Evolutionary conservation across 2,329 filamentous ascomycete genomes (phyloP).

Genomic region (Thielaviopsis punctulata): DNA sequence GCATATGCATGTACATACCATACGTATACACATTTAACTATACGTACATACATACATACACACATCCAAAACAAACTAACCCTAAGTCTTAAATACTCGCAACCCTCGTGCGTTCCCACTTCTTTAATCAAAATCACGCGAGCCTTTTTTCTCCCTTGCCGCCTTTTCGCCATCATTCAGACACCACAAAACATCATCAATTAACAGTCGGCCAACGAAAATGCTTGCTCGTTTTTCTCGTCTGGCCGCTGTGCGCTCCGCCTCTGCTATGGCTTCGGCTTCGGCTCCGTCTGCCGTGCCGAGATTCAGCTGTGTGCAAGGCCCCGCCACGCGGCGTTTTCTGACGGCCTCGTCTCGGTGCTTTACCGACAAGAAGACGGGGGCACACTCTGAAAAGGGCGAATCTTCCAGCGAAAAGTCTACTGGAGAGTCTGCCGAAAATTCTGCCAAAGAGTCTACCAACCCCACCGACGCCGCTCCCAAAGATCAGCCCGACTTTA

Average conservation of each 20-base stretch:
- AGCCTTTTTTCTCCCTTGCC: background rate
- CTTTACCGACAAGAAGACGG: background rate
- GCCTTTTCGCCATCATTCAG: background rate
- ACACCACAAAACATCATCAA: background rate
- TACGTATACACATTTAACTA: no score
- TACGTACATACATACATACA: no score
- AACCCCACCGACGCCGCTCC: background rate
- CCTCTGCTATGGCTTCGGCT: no score
- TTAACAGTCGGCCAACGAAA: background rate
- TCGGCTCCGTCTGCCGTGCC: background rate
- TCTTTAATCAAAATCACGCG: background rate
- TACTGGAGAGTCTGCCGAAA: no score
- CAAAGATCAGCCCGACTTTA: slow-evolving; percentile 24
- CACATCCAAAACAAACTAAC: no score
- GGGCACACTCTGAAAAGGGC: no score
- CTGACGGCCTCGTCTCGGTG: background rate
- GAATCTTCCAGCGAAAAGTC: background rate
- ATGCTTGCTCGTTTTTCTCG: background rate
- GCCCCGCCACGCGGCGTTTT: background rate
- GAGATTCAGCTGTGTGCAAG: background rate
- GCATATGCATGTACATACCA: no score
- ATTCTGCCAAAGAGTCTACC: background rate
- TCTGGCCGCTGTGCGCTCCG: background rate
- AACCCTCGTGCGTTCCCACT: background rate
- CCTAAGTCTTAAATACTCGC: no score